A percentile compares a stretch with the other conserved stretches of the same genome.
phyloP scores from a whole-genome alignment of 2,329 filamentous ascomycete species.

The Alternaria brassicae region DNA sequence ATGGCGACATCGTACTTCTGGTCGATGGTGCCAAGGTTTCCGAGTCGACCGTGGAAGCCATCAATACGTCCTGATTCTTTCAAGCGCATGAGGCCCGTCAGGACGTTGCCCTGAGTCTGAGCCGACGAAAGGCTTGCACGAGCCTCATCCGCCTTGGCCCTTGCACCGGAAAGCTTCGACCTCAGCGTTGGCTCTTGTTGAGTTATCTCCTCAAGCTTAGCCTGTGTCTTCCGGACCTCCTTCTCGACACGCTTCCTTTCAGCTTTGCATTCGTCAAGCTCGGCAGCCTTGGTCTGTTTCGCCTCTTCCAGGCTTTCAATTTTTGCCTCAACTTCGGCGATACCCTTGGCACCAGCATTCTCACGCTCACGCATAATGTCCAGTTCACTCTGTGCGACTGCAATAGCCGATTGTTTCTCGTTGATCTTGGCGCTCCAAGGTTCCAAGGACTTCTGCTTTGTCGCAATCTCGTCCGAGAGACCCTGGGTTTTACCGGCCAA shows the following conservation, averaged over 20 bases:
- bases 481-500: slow-evolving; percentile 96
- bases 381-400: slow-evolving; percentile 92
- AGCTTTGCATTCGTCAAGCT: slow-evolving; percentile 77
- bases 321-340: slow-evolving; percentile 84
- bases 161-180: slow-evolving; percentile 82
- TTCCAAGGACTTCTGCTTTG: slow-evolving; percentile 91
- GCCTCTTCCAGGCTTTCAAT: slow-evolving; percentile 74
- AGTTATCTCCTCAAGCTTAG: slow-evolving; percentile 74
- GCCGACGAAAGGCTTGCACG: slow-evolving; percentile 87
- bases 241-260: slow-evolving; percentile 76
- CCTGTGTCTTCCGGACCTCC: slow-evolving; percentile 74
- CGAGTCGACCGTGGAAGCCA: slow-evolving; percentile 93
- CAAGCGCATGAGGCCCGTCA: slow-evolving; percentile 90
- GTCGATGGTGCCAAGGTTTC: slow-evolving; percentile 93
- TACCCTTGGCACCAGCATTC: slow-evolving; percentile 82
- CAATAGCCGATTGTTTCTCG: slow-evolving; percentile 91
- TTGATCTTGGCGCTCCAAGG: slow-evolving; percentile 98
- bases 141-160: slow-evolving; percentile 96
- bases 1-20: slow-evolving; percentile 96
- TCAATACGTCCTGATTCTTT: slow-evolving; percentile 96
- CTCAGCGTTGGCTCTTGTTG: slow-evolving; percentile 83
- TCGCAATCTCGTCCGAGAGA: slow-evolving; percentile 89
- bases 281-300: slow-evolving; percentile 72
- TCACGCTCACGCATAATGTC: slow-evolving; percentile 89
- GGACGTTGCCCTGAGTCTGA: slow-evolving; percentile 90